Conservation (phyloP, 805 yeast genomes). For the Jamesozyma piceae region DNA sequence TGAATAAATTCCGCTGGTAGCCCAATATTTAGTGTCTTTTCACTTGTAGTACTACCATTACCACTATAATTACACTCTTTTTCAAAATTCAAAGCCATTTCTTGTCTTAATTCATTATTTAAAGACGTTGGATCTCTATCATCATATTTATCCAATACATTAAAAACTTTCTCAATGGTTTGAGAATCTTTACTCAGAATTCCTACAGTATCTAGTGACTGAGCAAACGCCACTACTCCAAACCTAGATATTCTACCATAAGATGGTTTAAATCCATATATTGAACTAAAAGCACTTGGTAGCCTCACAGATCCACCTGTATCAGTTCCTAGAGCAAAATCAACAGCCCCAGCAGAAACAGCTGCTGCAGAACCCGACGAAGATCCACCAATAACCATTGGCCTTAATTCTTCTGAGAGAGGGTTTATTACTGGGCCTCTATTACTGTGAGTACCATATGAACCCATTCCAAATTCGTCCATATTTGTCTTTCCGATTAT, state of each 20-base stretch:
- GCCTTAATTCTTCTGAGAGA: constrained; percentile 16
- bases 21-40: constrained; percentile 46
- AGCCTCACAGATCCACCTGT: constrained; percentile 94
- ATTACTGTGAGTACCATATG: constrained; percentile 46
- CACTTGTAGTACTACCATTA: no score
- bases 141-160: constrained; percentile 52
- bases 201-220: constrained; percentile 91
- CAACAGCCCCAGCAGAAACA: constrained; percentile 56
- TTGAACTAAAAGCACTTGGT: constrained; percentile 83
- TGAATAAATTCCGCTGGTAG: constrained; percentile 60
- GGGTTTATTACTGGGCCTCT: constrained; percentile 57
- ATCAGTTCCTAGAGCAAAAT: constrained; percentile 84
- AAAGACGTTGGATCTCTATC: constrained; percentile 72
- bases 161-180: constrained; percentile 40
- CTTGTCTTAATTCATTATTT: constrained; percentile 29
- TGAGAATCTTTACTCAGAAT: constrained; percentile 48
- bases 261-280: constrained; percentile 84
- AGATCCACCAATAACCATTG: constrained; percentile 65
- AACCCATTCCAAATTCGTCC: constrained; percentile 99
- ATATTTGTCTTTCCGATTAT: constrained; percentile 76
- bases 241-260: constrained; percentile 87
- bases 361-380: constrained; percentile 96
- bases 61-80: constrained; percentile 2
- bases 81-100: not conserved
- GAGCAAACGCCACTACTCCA: constrained; percentile 91